phyloP scores from a whole-genome alignment of 225 moss, liverwort and hornwort species.

The Polytrichum commune region DNA sequence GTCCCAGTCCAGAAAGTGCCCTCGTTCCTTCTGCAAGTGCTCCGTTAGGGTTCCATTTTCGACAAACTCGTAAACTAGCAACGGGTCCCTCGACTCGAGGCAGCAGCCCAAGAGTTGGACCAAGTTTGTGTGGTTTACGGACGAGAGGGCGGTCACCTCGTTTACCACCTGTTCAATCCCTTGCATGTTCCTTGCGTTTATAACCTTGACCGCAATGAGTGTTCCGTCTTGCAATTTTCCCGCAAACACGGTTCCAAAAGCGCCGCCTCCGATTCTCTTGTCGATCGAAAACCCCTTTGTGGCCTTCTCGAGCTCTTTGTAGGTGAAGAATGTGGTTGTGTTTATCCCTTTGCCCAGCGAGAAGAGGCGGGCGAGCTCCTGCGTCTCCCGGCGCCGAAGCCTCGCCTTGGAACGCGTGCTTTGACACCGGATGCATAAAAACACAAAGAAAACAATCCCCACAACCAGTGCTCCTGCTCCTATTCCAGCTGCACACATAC shows the following conservation, averaged over 20 bases:
- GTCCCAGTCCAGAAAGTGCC: constrained; percentile 19
- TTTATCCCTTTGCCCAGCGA: constrained; percentile 6
- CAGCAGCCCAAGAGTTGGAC: constrained; percentile 47
- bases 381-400: constrained; percentile 2
- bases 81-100: constrained; percentile 31
- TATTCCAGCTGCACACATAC: constrained; percentile 2
- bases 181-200: neutral
- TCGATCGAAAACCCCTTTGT: constrained; percentile 24
- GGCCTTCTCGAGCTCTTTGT: constrained; percentile 28
- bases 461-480: constrained; percentile 4
- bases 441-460: neutral
- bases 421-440: neutral
- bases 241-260: constrained; percentile 28
- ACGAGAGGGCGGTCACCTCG: constrained; percentile 32
- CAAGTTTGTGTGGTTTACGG: constrained; percentile 43
- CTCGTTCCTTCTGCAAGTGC: constrained; percentile 17
- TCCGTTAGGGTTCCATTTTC: constrained; percentile 42
- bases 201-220: constrained; percentile 31
- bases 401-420: neutral
- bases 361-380: constrained; percentile 12
- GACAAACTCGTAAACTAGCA: constrained; percentile 50
- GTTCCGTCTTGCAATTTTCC: constrained; percentile 24
- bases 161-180: constrained; percentile 22
- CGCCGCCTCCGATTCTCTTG: constrained; percentile 13
- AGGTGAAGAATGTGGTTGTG: constrained; percentile 8